phyloP scores from a whole-genome alignment of 225 moss, liverwort and hornwort species.

The Climacium dendroides region DNA sequence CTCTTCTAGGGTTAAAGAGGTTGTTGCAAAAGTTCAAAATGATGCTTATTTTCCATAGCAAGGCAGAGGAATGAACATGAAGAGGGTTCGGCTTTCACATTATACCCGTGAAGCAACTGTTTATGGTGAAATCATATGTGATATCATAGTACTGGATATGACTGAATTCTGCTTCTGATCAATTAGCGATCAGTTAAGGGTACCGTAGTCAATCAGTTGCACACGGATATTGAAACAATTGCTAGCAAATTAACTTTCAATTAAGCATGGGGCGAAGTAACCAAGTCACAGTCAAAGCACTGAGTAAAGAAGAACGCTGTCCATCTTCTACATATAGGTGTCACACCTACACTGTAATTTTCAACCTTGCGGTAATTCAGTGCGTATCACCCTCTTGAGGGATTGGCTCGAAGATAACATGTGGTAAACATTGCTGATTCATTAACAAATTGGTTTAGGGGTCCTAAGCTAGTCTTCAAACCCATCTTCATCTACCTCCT shows the following conservation, averaged over 20 bases:
- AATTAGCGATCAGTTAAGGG: not conserved
- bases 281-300: not conserved
- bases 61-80: not conserved
- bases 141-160: not conserved
- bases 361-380: not conserved
- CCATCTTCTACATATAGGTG: not conserved
- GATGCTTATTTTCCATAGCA: not conserved
- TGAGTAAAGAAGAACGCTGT: not conserved
- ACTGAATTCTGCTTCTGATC: not conserved
- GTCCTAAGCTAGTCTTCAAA: conserved; percentile 22
- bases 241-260: not conserved
- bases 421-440: not conserved
- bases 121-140: not conserved
- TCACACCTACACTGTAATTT: not conserved
- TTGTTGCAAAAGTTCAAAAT: not conserved
- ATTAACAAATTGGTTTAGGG: not conserved
- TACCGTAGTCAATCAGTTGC: not conserved
- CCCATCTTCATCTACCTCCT: conserved; percentile 48
- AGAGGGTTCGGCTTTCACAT: not conserved
- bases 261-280: not conserved
- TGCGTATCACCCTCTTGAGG: not conserved
- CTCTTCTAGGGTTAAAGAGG: not conserved
- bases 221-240: not conserved
- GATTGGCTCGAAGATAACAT: not conserved
- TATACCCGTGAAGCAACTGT: not conserved